phyloP scores from a whole-genome alignment of 371 early-diverging fungal species.

The Syncephalastrum monosporum region DNA sequence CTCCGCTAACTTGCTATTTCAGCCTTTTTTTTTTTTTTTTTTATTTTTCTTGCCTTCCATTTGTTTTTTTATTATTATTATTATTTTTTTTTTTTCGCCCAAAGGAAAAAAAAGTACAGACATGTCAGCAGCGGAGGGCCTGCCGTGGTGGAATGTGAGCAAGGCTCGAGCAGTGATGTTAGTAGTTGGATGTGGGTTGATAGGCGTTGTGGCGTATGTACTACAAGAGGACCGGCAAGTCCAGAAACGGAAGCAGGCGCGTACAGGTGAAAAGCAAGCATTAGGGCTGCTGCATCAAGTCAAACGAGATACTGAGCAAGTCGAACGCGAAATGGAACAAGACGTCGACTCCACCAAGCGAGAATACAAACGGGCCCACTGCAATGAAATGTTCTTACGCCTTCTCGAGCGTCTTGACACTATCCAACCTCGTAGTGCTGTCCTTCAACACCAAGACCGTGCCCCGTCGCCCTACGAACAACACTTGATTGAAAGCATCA shows the following conservation, averaged over 20 bases:
- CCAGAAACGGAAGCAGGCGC: slow-evolving; percentile 24
- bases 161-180: too few relatives aligned
- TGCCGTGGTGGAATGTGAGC: too few relatives aligned
- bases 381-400: slow-evolving; percentile 37
- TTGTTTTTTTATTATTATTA: too few relatives aligned
- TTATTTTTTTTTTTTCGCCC: too few relatives aligned
- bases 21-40: too few relatives aligned
- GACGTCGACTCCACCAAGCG: slow-evolving; percentile 5
- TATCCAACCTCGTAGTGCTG: slow-evolving; percentile 28
- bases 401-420: slow-evolving; percentile 41
- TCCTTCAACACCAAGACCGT: slow-evolving; percentile 13
- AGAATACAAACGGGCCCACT: slow-evolving; percentile 28
- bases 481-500: slow-evolving; percentile 23
- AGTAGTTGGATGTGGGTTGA: too few relatives aligned
- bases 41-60: too few relatives aligned
- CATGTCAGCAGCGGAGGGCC: too few relatives aligned
- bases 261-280: slow-evolving; percentile 19
- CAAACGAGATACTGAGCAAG: slow-evolving; percentile 18
- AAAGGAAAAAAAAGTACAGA: too few relatives aligned
- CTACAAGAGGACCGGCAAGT: slow-evolving; percentile 35
- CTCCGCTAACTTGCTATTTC: too few relatives aligned
- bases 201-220: slow-evolving; percentile 12
- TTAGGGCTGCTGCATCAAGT: slow-evolving; percentile 25
- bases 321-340: slow-evolving; percentile 18
- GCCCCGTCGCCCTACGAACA: slow-evolving; percentile 23